Base-by-base conservation (phyloP, 1,284 basidiomycete species). In the Leccinum griseonigrum region DNA sequence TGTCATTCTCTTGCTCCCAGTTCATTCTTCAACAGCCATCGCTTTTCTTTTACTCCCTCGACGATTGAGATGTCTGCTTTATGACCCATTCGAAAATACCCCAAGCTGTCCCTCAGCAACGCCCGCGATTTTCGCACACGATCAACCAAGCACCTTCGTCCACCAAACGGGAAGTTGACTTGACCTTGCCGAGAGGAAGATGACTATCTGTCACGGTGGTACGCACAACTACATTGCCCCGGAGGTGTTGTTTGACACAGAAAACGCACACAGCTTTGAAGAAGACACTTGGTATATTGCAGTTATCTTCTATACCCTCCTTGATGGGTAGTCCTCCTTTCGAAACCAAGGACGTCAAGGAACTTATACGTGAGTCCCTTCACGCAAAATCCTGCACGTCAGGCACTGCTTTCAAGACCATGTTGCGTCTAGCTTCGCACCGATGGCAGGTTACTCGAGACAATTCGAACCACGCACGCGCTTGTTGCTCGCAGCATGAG, bases 211-310 rank as follows among this genome's bases (percentile, higher is more conserved):
- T 70, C 22, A 26, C 22, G 22, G 31, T 31, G 97, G 97, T 6
- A 99, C 97, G 1, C 97, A 97, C 1, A 98, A 98, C 75, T 98
- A 99, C 75, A 98, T 99, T 67, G 97, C 97, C 0, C 97, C 97
- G 0, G 97, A 99, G 74, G 95, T 99, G 40, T 79, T 99, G 63
- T 98, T 98, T 75, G 95, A 98, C 74, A 94, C 91, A 50, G 93
- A 90, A 29, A 95, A 96, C 67, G 96, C 97, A 0, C 97, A 99
- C 77, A 95, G 92, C 73, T 99, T 98, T 71, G 97, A 98, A 77
- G 97, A 98, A 38, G 97, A 99, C 73, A 92, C 96, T 9, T 99
- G 97, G 97, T 95, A 92, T 5, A 91, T 97, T 57, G 97, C 97
- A 11, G 97, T 99, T 57, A 98, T 98, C 64, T 78, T 98, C 68